Conservation (phyloP, 2,329 filamentous ascomycete genomes). For the Sporothrix sp. region DNA sequence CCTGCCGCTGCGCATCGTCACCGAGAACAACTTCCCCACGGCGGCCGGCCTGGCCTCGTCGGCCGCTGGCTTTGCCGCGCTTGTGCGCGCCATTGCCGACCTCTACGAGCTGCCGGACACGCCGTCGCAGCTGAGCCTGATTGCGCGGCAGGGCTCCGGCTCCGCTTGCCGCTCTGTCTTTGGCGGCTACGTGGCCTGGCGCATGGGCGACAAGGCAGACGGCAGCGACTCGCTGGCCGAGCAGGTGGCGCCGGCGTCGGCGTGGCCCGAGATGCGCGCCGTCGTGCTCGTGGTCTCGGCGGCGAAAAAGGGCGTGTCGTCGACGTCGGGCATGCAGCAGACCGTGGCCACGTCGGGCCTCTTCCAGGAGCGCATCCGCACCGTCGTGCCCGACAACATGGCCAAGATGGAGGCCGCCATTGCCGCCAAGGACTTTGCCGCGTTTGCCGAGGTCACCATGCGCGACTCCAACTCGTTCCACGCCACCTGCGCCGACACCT, state of each 20-base stretch:
- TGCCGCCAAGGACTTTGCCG: constrained; percentile 60
- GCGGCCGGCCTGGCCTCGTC: constrained; percentile 78
- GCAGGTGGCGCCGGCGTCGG: constrained; percentile 74
- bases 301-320: constrained; percentile 91
- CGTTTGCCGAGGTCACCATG: constrained; percentile 89
- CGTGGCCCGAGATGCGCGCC: constrained; percentile 95
- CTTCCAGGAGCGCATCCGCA: constrained; percentile 64
- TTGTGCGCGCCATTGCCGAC: constrained; percentile 79
- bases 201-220: constrained; percentile 64
- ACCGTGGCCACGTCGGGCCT: constrained; percentile 87
- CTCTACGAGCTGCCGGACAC: constrained; percentile 78
- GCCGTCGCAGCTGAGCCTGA: constrained; percentile 73
- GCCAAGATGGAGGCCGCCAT: constrained; percentile 22
- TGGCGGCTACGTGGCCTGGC: constrained; percentile 93
- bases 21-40: constrained; percentile 98
- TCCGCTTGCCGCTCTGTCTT: constrained; percentile 90
- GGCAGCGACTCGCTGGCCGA: constrained; percentile 82
- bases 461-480: constrained; percentile 96
- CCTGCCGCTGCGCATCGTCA: constrained; percentile 74
- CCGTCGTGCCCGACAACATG: constrained; percentile 48
- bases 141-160: constrained; percentile 88
- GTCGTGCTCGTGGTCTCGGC: constrained; percentile 84
- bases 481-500: constrained; percentile 86
- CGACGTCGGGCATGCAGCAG: constrained; percentile 92
- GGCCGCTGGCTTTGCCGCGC: constrained; percentile 58